Evolutionary conservation across 805 yeast species (phyloP).

Genomic region (Pichia nanzhaoensis): DNA sequence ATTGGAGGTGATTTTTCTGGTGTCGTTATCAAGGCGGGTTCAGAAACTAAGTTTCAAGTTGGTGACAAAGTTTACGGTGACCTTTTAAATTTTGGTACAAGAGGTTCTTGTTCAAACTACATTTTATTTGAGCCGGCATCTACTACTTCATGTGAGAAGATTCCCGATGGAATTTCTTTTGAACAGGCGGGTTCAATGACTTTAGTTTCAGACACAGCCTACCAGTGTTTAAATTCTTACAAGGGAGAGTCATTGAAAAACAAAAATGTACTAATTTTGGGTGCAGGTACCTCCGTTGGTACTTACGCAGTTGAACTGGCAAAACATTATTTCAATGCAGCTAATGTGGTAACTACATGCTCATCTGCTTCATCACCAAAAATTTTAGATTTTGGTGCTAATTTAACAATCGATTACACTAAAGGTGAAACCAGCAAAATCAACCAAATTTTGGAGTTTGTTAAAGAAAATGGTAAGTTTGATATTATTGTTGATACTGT

Average conservation of each 20-base stretch:
- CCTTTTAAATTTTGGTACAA: background rate
- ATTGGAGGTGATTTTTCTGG: conserved; percentile 25
- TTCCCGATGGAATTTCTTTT: conserved; percentile 41
- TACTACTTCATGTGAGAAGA: conserved; percentile 24
- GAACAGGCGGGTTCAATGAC: conserved; percentile 64
- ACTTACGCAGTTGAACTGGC: conserved; percentile 49
- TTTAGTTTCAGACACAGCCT: conserved; percentile 59
- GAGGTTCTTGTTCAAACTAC: conserved; percentile 45
- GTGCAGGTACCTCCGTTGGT: conserved; percentile 73
- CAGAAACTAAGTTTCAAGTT: conserved; percentile 11
- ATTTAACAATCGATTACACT: conserved; percentile 50
- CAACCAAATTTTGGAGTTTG: conserved; percentile 30
- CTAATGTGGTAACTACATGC: conserved; percentile 45
- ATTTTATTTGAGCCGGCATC: conserved; percentile 31
- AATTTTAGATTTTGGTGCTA: conserved; percentile 42
- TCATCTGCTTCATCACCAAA: conserved; percentile 33
- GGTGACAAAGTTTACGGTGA: conserved; percentile 23
- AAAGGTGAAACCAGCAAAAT: conserved; percentile 32
- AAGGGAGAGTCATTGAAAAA: conserved; percentile 20
- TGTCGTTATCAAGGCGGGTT: conserved; percentile 18
- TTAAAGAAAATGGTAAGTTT: conserved; percentile 39
- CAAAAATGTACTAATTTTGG: conserved; percentile 53
- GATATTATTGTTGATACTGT: conserved; percentile 62
- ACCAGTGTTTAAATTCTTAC: conserved; percentile 15
- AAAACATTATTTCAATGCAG: conserved; percentile 39